phyloP scores from a whole-genome alignment of 805 yeast species.

The Candida ulmi region DNA sequence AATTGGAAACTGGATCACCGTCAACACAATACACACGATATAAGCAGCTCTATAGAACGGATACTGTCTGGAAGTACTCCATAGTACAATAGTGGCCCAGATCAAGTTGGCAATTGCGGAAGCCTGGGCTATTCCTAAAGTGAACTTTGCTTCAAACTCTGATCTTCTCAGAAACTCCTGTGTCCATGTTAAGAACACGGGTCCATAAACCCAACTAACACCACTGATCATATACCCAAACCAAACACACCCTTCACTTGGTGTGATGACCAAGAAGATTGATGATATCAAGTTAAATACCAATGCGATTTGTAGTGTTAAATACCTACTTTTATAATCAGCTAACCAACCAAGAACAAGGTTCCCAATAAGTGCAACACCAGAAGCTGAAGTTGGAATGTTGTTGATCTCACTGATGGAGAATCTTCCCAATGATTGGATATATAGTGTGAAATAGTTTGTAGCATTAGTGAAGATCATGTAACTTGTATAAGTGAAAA shows the following conservation, averaged over 20 bases:
- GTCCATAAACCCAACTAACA: conserved; percentile 1
- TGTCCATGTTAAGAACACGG: conserved; percentile 1
- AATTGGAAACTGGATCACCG: background rate
- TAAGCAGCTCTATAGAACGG: conserved; percentile 2
- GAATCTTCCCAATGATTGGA: conserved; percentile 32
- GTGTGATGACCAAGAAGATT: background rate
- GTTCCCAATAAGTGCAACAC: conserved; percentile 2
- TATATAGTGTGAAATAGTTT: conserved; percentile 54
- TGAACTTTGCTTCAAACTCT: conserved; percentile 1
- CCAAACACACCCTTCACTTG: conserved; percentile 1
- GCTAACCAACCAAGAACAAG: conserved; percentile 2
- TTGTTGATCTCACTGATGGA: conserved; percentile 14
- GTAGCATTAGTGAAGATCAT: conserved; percentile 52
- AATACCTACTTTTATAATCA: conserved; percentile 1
- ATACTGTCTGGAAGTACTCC: conserved; percentile 1
- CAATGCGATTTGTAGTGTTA: background rate
- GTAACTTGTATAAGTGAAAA: conserved; percentile 46
- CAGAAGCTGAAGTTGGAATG: conserved; percentile 2
- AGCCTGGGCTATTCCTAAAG: conserved; percentile 1
- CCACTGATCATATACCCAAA: conserved; percentile 2
- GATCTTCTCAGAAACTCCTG: conserved; percentile 1
- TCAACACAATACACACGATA: background rate
- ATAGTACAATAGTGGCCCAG: conserved; percentile 1
- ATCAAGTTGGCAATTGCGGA: conserved; percentile 1
- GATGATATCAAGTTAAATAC: background rate